These are phyloP conservation scores for Davidsoniella australis DNA, from an alignment of 2,329 filamentous ascomycete genomes.

Conservation along the genomic window DNA sequence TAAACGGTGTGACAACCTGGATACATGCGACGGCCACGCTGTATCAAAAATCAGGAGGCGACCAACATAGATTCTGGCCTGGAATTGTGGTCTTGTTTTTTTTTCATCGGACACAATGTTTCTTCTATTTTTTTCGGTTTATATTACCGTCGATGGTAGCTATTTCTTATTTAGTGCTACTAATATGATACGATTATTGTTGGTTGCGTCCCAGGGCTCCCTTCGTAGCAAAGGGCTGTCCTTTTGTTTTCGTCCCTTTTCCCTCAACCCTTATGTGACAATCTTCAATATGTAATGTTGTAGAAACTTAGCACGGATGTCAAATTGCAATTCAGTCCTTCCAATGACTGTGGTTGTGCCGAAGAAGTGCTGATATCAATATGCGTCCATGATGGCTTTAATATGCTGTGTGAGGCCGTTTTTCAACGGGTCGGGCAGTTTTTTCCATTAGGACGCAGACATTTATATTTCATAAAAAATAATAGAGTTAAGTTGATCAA, in stretches of 20 bases:
- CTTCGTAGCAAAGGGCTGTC: not conserved
- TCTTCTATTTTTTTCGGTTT: too few relatives aligned
- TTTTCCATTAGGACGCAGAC: too few relatives aligned
- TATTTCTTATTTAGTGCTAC: conserved; percentile 6
- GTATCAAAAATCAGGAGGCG: not conserved
- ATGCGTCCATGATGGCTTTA: not conserved
- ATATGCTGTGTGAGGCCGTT: too few relatives aligned
- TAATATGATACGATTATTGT: conserved; percentile 11
- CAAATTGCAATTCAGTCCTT: conserved; percentile 90
- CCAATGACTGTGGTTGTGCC: conserved; percentile 86
- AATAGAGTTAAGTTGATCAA: too few relatives aligned
- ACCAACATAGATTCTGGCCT: not conserved
- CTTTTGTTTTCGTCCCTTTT: not conserved
- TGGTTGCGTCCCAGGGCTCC: not conserved
- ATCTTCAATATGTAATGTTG: not conserved
- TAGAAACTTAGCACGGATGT: conserved; percentile 70
- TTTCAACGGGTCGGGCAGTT: too few relatives aligned
- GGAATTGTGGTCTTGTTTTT: not conserved
- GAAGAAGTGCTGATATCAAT: conserved; percentile 91
- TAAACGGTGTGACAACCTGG: not conserved
- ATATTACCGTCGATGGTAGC: too few relatives aligned
- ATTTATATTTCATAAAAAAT: too few relatives aligned
- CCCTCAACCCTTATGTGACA: not conserved
- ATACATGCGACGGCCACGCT: not conserved
- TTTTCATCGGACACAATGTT: not conserved